Evolutionary conservation across 1,139 yeast species (phyloP), one percentile per base, ranked within the genome.

Genomic region (Tardiomyces digboiensis): DNA sequence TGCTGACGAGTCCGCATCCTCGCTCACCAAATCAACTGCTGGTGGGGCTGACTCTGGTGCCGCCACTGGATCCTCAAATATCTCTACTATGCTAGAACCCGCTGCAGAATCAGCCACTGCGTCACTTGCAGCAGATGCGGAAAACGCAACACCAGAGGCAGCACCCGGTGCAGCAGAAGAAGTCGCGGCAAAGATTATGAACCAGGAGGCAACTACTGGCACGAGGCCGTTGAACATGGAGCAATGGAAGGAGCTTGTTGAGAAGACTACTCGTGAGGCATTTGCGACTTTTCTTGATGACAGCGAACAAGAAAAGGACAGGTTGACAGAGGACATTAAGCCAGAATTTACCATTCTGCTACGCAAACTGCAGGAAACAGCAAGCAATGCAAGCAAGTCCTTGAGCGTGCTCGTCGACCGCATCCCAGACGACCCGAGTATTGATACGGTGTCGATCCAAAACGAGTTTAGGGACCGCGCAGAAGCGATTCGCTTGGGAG

Each of bases 281-380:
- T 56, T 52, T 49, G 58, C 44, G 44, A 56, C 53, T 38, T 64
- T 46, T 50, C 56, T 48, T 50, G 62, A 51, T 46, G 66, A 55
- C 52, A 60, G 51, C 44, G 65, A 53, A 47, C 57, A 44, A 33
- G 62, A 49, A 47, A 65, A 52, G 54, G 55, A 38, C 20, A 39
- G 42, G 10, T 39, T 57, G 38, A 43, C 55, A 41, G 55, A 49
- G 1, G 47, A 48, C 5, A 52, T 52, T 14, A 42, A 51, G 21
- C 59, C 59, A 6, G 48, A 52, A 36, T 59, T 58, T 46, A 59
- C 62, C 36, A 44, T 44, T 20, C 51, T 53, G 38, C 47, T 59
- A 20, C 53, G 50, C 40, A 43, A 39, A 2, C 50, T 59, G 18
- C 58, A 56, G 22, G 39, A 46, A 14, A 41, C 40, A 6, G 19